phyloP scores from a whole-genome alignment of 2,329 filamentous ascomycete genomes.

The Cordyceps javanica region DNA sequence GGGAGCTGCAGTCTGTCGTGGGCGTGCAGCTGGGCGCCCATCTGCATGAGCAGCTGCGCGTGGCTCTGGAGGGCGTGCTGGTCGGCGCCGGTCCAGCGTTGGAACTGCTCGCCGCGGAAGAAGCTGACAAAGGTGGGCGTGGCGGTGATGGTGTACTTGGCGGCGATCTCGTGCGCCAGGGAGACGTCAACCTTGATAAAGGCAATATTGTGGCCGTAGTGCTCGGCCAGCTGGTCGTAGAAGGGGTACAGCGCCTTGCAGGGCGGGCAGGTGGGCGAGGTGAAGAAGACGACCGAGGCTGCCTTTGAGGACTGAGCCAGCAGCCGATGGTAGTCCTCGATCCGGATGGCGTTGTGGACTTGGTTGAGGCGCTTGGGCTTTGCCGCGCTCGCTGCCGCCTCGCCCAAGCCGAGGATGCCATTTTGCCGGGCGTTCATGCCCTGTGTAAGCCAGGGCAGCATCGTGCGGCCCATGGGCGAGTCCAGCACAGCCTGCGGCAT shows the following conservation, averaged over 20 bases:
- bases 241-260: conserved; percentile 78
- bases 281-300: conserved; percentile 86
- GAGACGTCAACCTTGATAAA: conserved; percentile 82
- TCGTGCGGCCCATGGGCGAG: conserved; percentile 82
- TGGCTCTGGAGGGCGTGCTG: conserved; percentile 62
- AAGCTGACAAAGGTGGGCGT: conserved; percentile 91
- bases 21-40: conserved; percentile 68
- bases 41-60: conserved; percentile 65
- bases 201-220: conserved; percentile 59
- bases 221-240: conserved; percentile 73
- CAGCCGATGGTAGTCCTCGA: conserved; percentile 23
- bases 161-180: conserved; percentile 55
- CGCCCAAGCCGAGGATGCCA: conserved; percentile 47
- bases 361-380: conserved; percentile 20
- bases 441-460: conserved; percentile 62
- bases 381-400: conserved; percentile 20
- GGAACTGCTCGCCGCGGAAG: conserved; percentile 65
- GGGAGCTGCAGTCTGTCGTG: conserved; percentile 68
- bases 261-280: conserved; percentile 76
- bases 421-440: conserved; percentile 45
- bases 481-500: conserved; percentile 80
- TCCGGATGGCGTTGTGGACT: conserved; percentile 56
- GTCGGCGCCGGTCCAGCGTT: conserved; percentile 77
- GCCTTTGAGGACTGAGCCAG: conserved; percentile 56
- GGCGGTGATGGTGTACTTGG: conserved; percentile 61